Base-by-base conservation (phyloP, 305 asterid genomes). In the Solanum hybrid region DNA sequence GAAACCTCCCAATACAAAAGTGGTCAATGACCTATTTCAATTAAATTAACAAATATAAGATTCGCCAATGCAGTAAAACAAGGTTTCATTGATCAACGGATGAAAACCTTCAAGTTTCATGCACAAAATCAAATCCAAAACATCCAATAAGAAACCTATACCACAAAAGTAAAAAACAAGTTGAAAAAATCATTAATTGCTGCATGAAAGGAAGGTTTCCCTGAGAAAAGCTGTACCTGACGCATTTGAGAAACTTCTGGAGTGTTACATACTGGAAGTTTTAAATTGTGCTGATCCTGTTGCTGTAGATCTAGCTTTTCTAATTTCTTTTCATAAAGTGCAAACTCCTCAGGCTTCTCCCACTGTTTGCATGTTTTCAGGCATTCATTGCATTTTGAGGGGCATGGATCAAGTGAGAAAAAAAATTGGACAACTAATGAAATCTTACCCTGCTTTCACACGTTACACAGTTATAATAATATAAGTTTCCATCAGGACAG, bases 401-500 rank as follows among this genome's bases (percentile, higher is more conserved):
- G 78, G 37, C 64, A 76, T 26, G 64, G 19, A 71, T 72, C 40
- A 56, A 79, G 73, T 38, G 37, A 11, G 12, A 22, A 38, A 14
- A 24, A 26, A 27, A 73, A 38, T 35, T 40, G 75, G 86, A 35
- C 80, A 51, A 86, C 13, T 87, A 87, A n/a, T 81, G 89, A 90
- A 60, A 80, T 76, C 97, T 95, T 92, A 97, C 99, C 92, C 94
- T 92, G 97, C 98, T 97, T 90, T 97, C 99, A 91, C 95, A 93
- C 64, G 99, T 95, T 71, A 94, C 93, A 73, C 99, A 95, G 79
- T 95, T 97, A 89, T 94, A 96, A 91, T 95, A 96, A 91, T 97
- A 97, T 82, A 94, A 87, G 66, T 93, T 88, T 91, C 98, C 99
- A 73, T 96, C 98, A 19, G 98, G 99, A 92, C 98, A 94, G 40